Evolutionary conservation across 2,329 filamentous ascomycete genomes (phyloP), one percentile per base, ranked within the genome.

Genomic region (Fusarium albosuccineum): DNA sequence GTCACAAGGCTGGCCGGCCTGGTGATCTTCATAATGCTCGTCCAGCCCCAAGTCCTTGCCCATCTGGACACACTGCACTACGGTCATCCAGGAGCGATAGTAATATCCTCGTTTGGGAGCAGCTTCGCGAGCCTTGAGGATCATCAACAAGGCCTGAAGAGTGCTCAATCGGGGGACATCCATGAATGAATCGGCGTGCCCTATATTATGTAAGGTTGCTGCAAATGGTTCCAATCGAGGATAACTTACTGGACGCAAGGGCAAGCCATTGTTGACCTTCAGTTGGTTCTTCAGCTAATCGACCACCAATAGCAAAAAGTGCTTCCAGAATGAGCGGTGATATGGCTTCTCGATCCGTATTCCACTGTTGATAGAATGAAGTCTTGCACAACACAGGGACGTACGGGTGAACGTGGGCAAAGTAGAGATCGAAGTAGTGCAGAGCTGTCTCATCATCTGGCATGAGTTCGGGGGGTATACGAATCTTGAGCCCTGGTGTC

Each of bases 41-140:
- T 97, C 90, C 6, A 98, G 82, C 17, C 94, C 93, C 33, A 98
- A 83, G 75, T 97, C 95, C 74, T 97, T 96, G 27, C 89, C 93
- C 93, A 98, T 97, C 46, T 94, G 91, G 8, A 97, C 91, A 66
- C 95, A 93, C 63, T 94, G 93, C 54, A 97, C 95, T 17, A 97
- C 89, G 6, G 92, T 93, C 89, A 97, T 97, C 95, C 96, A 98
- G 0, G 96, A 98, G 37, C 95, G 90, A 79, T 96, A 98, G 78
- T 96, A 98, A 76, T 98, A 98, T 1, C 96, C 96, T 62, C 93
- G 89, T 75, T 97, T 97, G 0, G 95, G 94, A 9, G 92, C 89
- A n/a, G 92, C 92, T 78, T 98, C 95, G 66, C 94, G 88, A 1
- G 95, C 96, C 78, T 98, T 98, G 42, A 97, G 82, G 16, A 97